phyloP scores from a whole-genome alignment of 108 stramenopile species.

The Fragilariopsis cylindrus region DNA sequence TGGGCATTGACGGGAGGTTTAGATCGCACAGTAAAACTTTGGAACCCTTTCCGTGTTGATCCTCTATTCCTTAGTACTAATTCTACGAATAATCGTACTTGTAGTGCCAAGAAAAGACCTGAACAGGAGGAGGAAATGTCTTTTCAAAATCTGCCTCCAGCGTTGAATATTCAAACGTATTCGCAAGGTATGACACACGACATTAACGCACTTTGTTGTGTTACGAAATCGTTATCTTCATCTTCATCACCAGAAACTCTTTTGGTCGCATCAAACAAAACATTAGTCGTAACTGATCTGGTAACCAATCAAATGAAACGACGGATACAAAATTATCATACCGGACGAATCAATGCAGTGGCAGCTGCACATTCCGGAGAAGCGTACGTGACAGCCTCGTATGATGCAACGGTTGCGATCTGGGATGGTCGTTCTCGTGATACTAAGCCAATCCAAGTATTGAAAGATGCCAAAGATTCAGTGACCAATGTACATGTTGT shows the following conservation, averaged over 20 bases:
- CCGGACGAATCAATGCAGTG: slow-evolving; percentile 73
- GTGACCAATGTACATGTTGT: slow-evolving; percentile 61
- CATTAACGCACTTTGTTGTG: slow-evolving; percentile 44
- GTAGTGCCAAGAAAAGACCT: not conserved
- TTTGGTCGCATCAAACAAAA: slow-evolving; percentile 66
- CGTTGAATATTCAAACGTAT: slow-evolving; percentile 80
- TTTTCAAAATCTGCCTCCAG: slow-evolving; percentile 46
- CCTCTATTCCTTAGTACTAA: slow-evolving; percentile 25
- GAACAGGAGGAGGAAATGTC: slow-evolving; percentile 5
- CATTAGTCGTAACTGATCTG: slow-evolving; percentile 70
- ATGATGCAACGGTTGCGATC: slow-evolving; percentile 75
- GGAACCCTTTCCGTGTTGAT: slow-evolving; percentile 84
- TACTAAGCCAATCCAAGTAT: slow-evolving; percentile 64
- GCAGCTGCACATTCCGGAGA: slow-evolving; percentile 45
- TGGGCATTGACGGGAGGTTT: slow-evolving; percentile 80
- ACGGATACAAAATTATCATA: slow-evolving; percentile 53
- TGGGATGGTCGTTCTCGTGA: slow-evolving; percentile 68
- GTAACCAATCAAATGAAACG: slow-evolving; percentile 61
- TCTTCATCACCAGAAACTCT: slow-evolving; percentile 26
- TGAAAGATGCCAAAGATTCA: slow-evolving; percentile 80
- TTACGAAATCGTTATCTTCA: slow-evolving; percentile 7
- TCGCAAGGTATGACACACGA: slow-evolving; percentile 69
- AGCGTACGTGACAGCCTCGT: slow-evolving; percentile 64
- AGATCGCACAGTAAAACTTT: slow-evolving; percentile 76
- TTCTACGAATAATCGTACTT: slow-evolving; percentile 3